phyloP scores from a whole-genome alignment of 2,329 filamentous ascomycete genomes.

The Trichoderma semiorbis region DNA sequence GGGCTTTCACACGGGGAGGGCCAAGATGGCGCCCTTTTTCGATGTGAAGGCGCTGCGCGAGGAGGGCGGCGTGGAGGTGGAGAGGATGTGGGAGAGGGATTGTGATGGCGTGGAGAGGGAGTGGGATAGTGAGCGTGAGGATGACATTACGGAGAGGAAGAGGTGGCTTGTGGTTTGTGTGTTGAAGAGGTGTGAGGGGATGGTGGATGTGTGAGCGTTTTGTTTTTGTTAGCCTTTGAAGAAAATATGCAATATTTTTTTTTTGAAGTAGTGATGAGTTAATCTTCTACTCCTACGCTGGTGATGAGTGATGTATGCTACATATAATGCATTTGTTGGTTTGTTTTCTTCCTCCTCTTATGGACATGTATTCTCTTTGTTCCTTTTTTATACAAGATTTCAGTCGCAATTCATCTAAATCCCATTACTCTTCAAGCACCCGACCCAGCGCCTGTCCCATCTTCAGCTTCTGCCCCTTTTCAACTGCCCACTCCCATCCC shows the following conservation, averaged over 20 bases:
- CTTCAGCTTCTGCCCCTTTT: slow-evolving; percentile 83
- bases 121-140: slow-evolving; percentile 61
- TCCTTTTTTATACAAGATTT: slow-evolving; percentile 9
- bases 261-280: no score
- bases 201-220: background rate
- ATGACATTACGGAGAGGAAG: slow-evolving; percentile 62
- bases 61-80: slow-evolving; percentile 54
- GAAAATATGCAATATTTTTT: background rate
- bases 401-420: background rate
- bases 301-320: background rate
- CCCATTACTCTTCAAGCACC: slow-evolving; percentile 40
- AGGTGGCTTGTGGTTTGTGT: slow-evolving; percentile 65
- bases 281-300: background rate
- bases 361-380: slow-evolving; percentile 21
- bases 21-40: slow-evolving; percentile 65
- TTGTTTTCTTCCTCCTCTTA: slow-evolving; percentile 12
- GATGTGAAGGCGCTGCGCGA: slow-evolving; percentile 41
- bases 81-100: slow-evolving; percentile 66
- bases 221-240: background rate
- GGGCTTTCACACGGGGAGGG: slow-evolving; percentile 69
- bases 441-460: slow-evolving; percentile 83
- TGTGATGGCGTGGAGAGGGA: slow-evolving; percentile 59
- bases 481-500: slow-evolving; percentile 82
- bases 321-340: background rate
- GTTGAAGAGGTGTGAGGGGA: slow-evolving; percentile 37